Conservation (phyloP, 257 asterid genomes). For the Gardenia jasminoides region DNA sequence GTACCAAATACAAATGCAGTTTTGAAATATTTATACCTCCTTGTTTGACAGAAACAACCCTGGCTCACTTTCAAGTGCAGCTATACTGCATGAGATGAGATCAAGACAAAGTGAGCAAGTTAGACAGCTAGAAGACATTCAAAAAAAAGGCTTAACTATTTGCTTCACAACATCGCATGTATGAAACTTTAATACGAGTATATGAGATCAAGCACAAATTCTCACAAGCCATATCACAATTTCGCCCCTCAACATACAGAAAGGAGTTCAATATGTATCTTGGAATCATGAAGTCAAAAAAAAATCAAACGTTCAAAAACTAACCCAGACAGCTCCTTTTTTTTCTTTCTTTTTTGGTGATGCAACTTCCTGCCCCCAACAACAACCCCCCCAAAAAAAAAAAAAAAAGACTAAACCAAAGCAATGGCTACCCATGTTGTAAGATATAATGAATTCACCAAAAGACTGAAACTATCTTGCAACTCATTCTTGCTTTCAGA, state of each 20-base stretch:
- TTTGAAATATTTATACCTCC: conserved; percentile 45
- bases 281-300: not conserved
- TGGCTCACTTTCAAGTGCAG: conserved; percentile 90
- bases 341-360: no score
- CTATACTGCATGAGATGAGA: conserved; percentile 54
- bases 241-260: not conserved
- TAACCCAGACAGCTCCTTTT: not conserved
- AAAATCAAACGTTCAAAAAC: not conserved
- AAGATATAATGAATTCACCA: not conserved
- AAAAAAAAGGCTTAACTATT: not conserved
- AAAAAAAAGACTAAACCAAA: not conserved
- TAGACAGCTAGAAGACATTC: not conserved
- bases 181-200: not conserved
- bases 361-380: no score
- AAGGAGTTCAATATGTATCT: no score
- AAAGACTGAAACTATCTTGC: not conserved
- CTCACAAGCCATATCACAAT: not conserved
- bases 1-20: not conserved
- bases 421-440: not conserved
- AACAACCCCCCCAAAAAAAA: no score
- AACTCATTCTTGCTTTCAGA: not conserved
- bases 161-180: not conserved
- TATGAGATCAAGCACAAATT: not conserved
- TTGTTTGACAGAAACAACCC: conserved; percentile 75
- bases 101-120: conserved; percentile 2